Evolutionary conservation across 768 basidiomycete genomes (phyloP), one percentile per base, ranked within the genome.

Genomic region (Amanita phalloides): DNA sequence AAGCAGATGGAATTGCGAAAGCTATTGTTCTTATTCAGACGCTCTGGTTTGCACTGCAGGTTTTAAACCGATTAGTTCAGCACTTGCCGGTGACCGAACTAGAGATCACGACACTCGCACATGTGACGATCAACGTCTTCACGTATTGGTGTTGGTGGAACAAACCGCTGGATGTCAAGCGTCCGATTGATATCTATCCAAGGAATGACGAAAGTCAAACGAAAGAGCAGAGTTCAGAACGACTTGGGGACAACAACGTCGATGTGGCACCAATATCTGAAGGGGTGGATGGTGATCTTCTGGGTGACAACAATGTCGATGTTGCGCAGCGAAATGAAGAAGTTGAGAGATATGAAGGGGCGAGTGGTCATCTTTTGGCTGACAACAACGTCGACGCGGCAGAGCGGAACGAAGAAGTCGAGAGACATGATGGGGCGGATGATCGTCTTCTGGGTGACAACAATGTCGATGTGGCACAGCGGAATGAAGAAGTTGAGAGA

Each of bases 91-190:
- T 70, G 2, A 65, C 62, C 2, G 61, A 66, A 28, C 60, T 71
- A 3, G 68, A 71, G 57, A 32, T 70, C 6, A 33, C 57, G 6
- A 68, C 68, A 0, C 45, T 69, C 13, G 66, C 66, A 7, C 62
- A 64, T 50, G 62, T 61, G 1, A 49, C 55, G 3, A 52, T 68
- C 20, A 65, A 66, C 28, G 48, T 57, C 13, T 25, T 62, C 30
- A 60, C 60, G 4, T 69, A 65, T 45, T 43, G 52, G 6, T 51
- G 66, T 21, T 71, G 69, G 68, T 65, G 63, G 68, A 43, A 61
- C 38, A 70, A 70, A 50, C 69, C 69, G 1, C 54, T 63, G 25
- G 54, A 61, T 51, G 55, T 64, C 11, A 21, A 26, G 13, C 47
- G 39, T 38, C 37, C 26, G 11, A 28, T 49, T 14, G 49, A 49